phyloP scores from a whole-genome alignment of 805 yeast genomes.

The Metschnikowia gelsemii region DNA sequence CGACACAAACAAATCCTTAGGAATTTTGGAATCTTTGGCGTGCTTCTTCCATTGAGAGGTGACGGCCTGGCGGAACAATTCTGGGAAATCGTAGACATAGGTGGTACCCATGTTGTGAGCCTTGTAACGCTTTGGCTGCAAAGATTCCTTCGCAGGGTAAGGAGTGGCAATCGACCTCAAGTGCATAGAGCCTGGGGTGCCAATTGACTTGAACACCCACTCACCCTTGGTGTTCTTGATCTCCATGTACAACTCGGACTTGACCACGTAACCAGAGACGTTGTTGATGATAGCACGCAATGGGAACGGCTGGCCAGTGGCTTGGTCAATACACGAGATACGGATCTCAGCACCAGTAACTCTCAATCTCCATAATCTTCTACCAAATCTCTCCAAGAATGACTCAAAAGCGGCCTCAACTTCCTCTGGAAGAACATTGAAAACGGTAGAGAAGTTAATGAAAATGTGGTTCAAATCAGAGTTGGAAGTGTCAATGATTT shows the following conservation, averaged over 20 bases:
- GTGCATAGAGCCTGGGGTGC: conserved; percentile 96
- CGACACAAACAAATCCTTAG: conserved; percentile 74
- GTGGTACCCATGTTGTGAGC: conserved; percentile 99
- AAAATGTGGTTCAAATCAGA: conserved; percentile 96
- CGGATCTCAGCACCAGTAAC: conserved; percentile 97
- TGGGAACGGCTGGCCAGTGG: conserved; percentile 88
- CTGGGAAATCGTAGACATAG: conserved; percentile 98
- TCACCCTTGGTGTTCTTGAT: conserved; percentile 89
- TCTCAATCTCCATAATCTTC: conserved; percentile 94
- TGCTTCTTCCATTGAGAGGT: conserved; percentile 78
- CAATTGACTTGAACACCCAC: conserved; percentile 95
- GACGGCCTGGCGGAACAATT: conserved; percentile 91
- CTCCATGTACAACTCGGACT: conserved; percentile 92
- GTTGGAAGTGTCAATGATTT: conserved; percentile 89
- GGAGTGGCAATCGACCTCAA: conserved; percentile 94
- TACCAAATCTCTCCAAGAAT: conserved; percentile 94
- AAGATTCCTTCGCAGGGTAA: conserved; percentile 95
- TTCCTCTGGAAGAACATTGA: conserved; percentile 91
- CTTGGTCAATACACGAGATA: conserved; percentile 89
- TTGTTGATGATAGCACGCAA: conserved; percentile 94
- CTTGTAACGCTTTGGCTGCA: conserved; percentile 97
- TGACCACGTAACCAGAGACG: conserved; percentile 95
- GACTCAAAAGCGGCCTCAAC: conserved; percentile 98
- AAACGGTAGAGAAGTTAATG: conserved; percentile 94
- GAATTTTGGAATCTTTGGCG: conserved; percentile 55